phyloP scores from a whole-genome alignment of 2,329 filamentous ascomycete species.

The Neoscytalidium dimidiatum region DNA sequence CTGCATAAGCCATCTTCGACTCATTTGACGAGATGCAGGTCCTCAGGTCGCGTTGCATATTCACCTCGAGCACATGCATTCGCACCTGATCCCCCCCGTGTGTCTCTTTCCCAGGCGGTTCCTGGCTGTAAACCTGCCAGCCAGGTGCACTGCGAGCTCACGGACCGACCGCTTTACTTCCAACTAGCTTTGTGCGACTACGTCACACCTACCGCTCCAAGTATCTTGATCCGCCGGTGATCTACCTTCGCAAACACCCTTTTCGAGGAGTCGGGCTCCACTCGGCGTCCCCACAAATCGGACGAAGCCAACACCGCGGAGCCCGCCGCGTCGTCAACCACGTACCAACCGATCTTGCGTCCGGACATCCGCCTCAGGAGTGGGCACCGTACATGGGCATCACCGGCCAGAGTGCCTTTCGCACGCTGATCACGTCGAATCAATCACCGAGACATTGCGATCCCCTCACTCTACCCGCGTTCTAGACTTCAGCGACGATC shows the following conservation, averaged over 20 bases:
- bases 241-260: background rate
- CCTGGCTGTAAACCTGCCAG: too few species aligned
- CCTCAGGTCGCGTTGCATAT: too few species aligned
- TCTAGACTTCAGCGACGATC: background rate
- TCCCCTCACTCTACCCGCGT: background rate
- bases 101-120: too few species aligned
- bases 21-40: background rate
- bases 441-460: background rate
- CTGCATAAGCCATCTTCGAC: background rate
- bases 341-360: background rate
- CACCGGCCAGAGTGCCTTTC: background rate
- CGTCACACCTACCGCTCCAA: slow-evolving; percentile 10
- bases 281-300: background rate
- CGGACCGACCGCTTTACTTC: background rate
- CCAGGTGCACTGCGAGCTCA: background rate
- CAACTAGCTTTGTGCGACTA: background rate
- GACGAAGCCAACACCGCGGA: background rate
- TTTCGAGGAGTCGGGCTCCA: background rate
- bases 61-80: too few species aligned
- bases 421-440: too few species aligned
- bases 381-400: too few species aligned
- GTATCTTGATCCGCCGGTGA: slow-evolving; percentile 15
- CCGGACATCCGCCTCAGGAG: too few species aligned
- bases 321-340: background rate
- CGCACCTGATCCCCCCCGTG: too few species aligned